Evolutionary conservation across 352 stramenopile species (phyloP), one percentile per base, ranked within the genome.

Genomic region (Pythium coloratum): DNA sequence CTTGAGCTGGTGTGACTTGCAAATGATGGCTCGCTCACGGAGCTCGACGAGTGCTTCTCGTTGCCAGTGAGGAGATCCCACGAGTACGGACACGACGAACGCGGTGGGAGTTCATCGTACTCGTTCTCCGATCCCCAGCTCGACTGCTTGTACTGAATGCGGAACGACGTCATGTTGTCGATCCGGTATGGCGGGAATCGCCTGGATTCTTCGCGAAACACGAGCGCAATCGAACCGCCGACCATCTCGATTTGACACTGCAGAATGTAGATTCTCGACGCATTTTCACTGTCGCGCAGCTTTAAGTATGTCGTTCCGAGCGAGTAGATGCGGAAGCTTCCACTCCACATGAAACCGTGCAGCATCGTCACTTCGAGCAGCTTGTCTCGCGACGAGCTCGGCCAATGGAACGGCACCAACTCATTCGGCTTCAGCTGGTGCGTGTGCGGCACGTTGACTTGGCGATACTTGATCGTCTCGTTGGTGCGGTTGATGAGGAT

Each of bases 81-180:
- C 30, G 89, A 91, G 56, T 96, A 97, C 24, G 90, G 67, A 57
- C 82, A 91, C 0, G 85, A 96, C 30, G 80, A 83, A 13, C 86
- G 79, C 13, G 86, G 86, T 7, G 82, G 63, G 2, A 96, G 59
- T 32, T 94, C 81, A 50, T 97, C 90, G 44, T 86, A 96, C 59
- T 88, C 77, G 26, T 78, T 84, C 20, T 88, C 81, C 7, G 76
- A 73, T 24, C 82, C 81, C 88, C 88, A 96, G 42, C 81, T 83
- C 24, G 76, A 76, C 66, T 97, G 89, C 59, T 91, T 92, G 72
- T 86, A 96, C 59, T 91, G 80, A 53, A 97, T 93, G 38, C 87
- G 83, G 69, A 94, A 95, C 18, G 88, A 95, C 26, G 89, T 96
- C 80, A 94, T 93, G 74, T 97, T 97, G 66, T 96, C 89, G 55